Conservation (phyloP, 1,284 basidiomycete genomes). For the Melampsora larici-populina region DNA sequence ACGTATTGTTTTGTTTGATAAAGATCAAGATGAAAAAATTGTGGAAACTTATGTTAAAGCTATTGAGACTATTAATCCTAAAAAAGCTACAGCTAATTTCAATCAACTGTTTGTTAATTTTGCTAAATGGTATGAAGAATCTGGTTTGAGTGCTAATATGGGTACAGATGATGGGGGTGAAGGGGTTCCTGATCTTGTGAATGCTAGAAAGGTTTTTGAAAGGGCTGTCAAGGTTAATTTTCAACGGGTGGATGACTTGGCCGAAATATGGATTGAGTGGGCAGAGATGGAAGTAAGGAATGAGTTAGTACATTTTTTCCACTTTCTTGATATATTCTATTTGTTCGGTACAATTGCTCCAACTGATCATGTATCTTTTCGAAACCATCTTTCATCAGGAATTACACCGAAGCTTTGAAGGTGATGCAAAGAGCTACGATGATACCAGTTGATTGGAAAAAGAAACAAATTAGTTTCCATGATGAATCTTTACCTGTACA, state of each 20-base stretch:
- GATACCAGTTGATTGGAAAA: constrained; percentile 69
- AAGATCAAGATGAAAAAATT: constrained; percentile 80
- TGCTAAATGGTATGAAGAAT: constrained; percentile 95
- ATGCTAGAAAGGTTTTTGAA: constrained; percentile 86
- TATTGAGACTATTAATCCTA: constrained; percentile 79
- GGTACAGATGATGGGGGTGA: constrained; percentile 62
- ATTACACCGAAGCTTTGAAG: constrained; percentile 89
- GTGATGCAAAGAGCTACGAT: constrained; percentile 94
- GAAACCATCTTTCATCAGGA: constrained; percentile 59
- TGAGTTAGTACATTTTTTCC: constrained; percentile 64
- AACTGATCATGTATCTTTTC: no score
- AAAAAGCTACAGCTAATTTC: constrained; percentile 85
- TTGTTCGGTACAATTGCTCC: neutral
- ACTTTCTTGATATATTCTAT: neutral
- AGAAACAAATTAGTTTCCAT: constrained; percentile 80
- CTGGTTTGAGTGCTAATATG: constrained; percentile 65
- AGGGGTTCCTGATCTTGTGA: constrained; percentile 65
- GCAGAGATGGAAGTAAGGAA: constrained; percentile 95
- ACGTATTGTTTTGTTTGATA: constrained; percentile 85
- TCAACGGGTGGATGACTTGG: constrained; percentile 93
- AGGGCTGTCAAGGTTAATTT: constrained; percentile 87
- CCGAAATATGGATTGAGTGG: constrained; percentile 99
- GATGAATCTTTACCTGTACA: constrained; percentile 87
- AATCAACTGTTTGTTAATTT: constrained; percentile 91
- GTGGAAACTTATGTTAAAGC: constrained; percentile 89